phyloP scores from a whole-genome alignment of 2,329 filamentous ascomycete genomes.

The Stachybotrys elegans region DNA sequence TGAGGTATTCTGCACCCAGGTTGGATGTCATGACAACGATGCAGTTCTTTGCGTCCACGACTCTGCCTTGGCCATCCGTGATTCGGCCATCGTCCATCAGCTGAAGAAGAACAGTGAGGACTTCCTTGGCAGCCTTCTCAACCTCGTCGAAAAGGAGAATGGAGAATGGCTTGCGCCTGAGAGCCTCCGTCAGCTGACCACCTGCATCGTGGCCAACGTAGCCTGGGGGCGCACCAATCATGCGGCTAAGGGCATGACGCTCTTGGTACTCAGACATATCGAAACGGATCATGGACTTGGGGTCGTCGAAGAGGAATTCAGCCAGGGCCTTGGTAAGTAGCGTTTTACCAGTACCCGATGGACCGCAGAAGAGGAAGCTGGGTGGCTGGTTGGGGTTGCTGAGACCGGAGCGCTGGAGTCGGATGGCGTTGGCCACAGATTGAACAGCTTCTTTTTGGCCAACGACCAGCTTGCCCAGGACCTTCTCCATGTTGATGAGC shows the following conservation, averaged over 20 bases:
- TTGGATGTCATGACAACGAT: conserved; percentile 99
- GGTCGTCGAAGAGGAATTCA: conserved; percentile 95
- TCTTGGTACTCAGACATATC: conserved; percentile 99
- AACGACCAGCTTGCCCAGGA: conserved; percentile 77
- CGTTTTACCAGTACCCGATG: conserved; percentile 97
- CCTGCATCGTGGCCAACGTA: conserved; percentile 96
- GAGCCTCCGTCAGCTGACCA: conserved; percentile 89
- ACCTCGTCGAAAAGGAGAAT: conserved; percentile 98
- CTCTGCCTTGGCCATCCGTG: conserved; percentile 92
- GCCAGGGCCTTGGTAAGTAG: conserved; percentile 93
- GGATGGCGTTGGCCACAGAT: conserved; percentile 92
- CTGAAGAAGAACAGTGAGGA: conserved; percentile 94
- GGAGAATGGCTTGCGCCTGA: conserved; percentile 92
- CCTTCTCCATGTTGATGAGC: conserved; percentile 93
- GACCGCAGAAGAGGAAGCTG: conserved; percentile 97
- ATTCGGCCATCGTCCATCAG: conserved; percentile 99
- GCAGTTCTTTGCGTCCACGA: conserved; percentile 94
- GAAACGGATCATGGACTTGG: conserved; percentile 97
- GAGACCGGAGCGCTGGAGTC: conserved; percentile 89
- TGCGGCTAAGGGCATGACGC: conserved; percentile 86
- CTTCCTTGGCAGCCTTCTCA: conserved; percentile 97
- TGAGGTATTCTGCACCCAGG: conserved; percentile 88
- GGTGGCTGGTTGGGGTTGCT: conserved; percentile 95
- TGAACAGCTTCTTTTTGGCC: conserved; percentile 91
- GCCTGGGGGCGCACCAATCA: conserved; percentile 96